These are phyloP conservation scores for Albatrellus ellisii DNA, from an alignment of 768 basidiomycete genomes.

Conservation along the genomic window DNA sequence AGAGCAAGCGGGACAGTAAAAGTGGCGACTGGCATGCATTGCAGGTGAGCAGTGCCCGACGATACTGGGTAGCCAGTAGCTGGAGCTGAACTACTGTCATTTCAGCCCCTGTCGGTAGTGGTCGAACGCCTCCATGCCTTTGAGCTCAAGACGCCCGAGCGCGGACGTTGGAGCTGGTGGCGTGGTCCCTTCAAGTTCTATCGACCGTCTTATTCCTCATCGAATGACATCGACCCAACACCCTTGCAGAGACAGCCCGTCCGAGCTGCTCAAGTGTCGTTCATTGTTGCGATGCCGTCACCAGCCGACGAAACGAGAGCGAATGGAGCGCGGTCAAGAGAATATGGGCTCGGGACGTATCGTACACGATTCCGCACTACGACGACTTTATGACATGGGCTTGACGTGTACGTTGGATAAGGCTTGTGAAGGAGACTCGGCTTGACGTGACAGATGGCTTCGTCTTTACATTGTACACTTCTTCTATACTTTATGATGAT, in stretches of 20 bases:
- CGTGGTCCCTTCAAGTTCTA: neutral
- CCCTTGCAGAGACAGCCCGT: neutral
- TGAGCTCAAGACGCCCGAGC: neutral
- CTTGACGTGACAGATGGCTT: neutral
- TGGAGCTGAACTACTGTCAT: neutral
- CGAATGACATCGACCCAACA: neutral
- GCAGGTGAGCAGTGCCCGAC: neutral
- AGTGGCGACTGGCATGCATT: neutral
- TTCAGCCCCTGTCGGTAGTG: neutral
- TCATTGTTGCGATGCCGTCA: conserved; percentile 10
- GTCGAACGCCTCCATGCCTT: neutral
- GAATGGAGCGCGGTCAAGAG: conserved; percentile 2
- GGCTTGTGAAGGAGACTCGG: neutral
- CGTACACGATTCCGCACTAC: conserved; percentile 5
- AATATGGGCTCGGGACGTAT: conserved; percentile 9
- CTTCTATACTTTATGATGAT: neutral
- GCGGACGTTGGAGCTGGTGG: neutral
- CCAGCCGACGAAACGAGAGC: neutral
- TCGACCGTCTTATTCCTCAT: neutral
- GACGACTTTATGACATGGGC: neutral
- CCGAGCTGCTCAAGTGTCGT: neutral
- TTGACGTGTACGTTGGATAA: neutral
- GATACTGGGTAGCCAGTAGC: neutral
- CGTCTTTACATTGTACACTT: neutral
- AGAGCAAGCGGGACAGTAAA: neutral